Evolutionary conservation across 108 stramenopile genomes (phyloP), one percentile per base, ranked within the genome.

Genomic region (Nitzschia sp.): DNA sequence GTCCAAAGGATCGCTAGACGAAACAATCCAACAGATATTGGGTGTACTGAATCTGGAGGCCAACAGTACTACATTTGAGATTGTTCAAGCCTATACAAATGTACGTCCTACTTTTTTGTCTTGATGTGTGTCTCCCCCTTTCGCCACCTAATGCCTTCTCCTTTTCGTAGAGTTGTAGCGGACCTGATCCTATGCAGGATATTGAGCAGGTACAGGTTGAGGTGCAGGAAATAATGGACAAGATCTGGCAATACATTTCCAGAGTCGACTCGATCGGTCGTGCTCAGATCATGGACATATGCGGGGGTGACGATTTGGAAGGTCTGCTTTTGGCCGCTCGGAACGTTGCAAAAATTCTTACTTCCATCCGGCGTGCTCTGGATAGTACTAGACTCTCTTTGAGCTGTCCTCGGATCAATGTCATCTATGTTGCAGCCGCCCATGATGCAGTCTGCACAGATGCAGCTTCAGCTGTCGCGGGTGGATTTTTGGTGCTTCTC

Each of bases 381-480:
- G 59, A 66, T 4, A 79, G 72, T 51, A 42, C 66, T 13, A 60
- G 29, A 35, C 38, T n/a, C 8, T 33, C 71, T 28, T 72, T 82
- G 0, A 19, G 64, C 17, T 85, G 85, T 48, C 27, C 62, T 25
- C 51, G 35, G 17, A 54, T 85, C 55, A 29, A 74, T 29, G 75
- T 75, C 9, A 54, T 85, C 5, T 85, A 85, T 31, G 60, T 45
- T 19, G 34, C 75, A 48, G 68, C 64, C 18, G 46, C 71, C 18
- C 68, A 85, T 34, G 75, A 76, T 0, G 35, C 72, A 2, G 30
- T 85, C 21, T 85, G 85, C 47, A 77, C 76, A 23, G 66, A 79
- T 25, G 55, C 66, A 3, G 60, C 75, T 15, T 45, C 58, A 15
- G 77, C 78, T 27, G 32, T 62, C 0, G 74, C 72, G 1, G 65